Conservation (phyloP, 1,284 basidiomycete genomes). For the Rhodofomes roseus region DNA sequence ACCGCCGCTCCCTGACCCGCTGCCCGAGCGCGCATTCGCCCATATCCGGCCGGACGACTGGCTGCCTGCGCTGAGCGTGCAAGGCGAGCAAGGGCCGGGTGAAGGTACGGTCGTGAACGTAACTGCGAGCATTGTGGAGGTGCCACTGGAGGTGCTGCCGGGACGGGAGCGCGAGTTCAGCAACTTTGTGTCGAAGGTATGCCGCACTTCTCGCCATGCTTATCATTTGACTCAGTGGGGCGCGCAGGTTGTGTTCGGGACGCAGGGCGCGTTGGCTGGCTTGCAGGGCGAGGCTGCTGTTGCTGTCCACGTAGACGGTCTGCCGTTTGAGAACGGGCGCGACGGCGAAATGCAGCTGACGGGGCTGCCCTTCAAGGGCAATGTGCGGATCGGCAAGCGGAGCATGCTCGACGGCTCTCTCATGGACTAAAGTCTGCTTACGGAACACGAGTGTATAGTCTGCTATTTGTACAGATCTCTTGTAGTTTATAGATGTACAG, state of each 20-base stretch:
- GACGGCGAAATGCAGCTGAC: conserved; percentile 51
- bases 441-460: not conserved
- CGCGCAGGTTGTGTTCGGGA: conserved; percentile 59
- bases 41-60: conserved; percentile 67
- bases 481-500: not conserved
- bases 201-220: conserved; percentile 5
- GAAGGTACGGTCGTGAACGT: conserved; percentile 55
- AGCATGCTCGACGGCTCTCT: conserved; percentile 6
- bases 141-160: conserved; percentile 70
- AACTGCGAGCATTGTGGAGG: conserved; percentile 60
- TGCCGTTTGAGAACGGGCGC: conserved; percentile 42
- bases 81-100: conserved; percentile 35
- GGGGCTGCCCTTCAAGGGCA: conserved; percentile 65
- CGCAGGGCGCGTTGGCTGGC: conserved; percentile 64
- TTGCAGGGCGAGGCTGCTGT: conserved; percentile 65
- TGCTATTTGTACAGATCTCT: not conserved
- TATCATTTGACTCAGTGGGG: not conserved
- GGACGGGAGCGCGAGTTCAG: conserved; percentile 71
- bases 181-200: conserved; percentile 69
- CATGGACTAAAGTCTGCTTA: not conserved
- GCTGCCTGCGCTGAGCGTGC: conserved; percentile 51
- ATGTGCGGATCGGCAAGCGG: conserved; percentile 62
- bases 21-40: conserved; percentile 68
- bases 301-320: conserved; percentile 52
- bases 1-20: conserved; percentile 52